Evolutionary conservation across 1,139 yeast species (phyloP).

Genomic region (Yueomyces sp.): DNA sequence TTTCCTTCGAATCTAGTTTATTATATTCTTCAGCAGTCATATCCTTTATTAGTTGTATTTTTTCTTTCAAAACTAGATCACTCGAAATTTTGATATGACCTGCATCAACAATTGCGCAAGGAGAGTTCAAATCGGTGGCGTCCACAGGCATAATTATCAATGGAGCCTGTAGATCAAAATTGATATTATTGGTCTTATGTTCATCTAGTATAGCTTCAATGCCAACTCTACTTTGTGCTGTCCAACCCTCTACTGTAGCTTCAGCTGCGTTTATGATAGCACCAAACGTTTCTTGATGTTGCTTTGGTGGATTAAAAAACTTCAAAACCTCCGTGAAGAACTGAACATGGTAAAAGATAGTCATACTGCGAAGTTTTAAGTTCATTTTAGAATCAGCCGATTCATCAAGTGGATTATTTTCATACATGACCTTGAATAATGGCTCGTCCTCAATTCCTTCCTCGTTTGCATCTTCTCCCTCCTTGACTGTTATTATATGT

Average conservation of each 20-base stretch:
- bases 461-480: conserved; percentile 14
- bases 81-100: conserved; percentile 84
- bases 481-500: conserved; percentile 79
- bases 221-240: conserved; percentile 84
- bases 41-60: conserved; percentile 57
- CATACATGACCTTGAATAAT: conserved; percentile 73
- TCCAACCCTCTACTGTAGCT: conserved; percentile 82
- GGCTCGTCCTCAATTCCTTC: conserved; percentile 28
- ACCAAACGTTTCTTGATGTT: conserved; percentile 78
- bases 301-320: conserved; percentile 80
- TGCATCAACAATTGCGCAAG: conserved; percentile 88
- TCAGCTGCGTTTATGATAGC: conserved; percentile 93
- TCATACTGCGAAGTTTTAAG: conserved; percentile 74
- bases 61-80: conserved; percentile 63
- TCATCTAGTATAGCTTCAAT: conserved; percentile 88
- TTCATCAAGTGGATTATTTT: conserved; percentile 73
- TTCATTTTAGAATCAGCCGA: conserved; percentile 68
- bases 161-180: conserved; percentile 88
- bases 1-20: conserved; percentile 56
- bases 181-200: conserved; percentile 78
- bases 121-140: conserved; percentile 67
- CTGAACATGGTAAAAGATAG: conserved; percentile 73
- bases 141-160: conserved; percentile 79
- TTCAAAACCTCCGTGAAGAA: conserved; percentile 62
- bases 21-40: conserved; percentile 54